These are phyloP conservation scores for Corymbia calophylla DNA, from an alignment of 441 rosid species.

Conservation along the genomic window DNA sequence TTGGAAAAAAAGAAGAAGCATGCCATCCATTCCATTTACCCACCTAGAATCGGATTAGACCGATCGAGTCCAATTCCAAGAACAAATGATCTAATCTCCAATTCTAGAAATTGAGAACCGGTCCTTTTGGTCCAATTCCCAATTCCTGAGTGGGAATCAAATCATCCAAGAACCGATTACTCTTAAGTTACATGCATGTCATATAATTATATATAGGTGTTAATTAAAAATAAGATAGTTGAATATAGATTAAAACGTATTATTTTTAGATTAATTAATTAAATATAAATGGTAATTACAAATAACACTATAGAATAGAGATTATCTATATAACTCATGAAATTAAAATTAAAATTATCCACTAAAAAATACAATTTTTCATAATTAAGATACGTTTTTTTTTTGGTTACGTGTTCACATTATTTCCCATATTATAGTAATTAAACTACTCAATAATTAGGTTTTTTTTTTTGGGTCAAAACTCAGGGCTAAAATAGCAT, in stretches of 20 bases:
- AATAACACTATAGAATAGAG: background rate
- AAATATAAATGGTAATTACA: background rate
- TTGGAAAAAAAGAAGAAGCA: background rate
- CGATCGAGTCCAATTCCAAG: accelerated
- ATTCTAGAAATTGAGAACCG: background rate
- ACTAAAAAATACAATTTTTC: background rate
- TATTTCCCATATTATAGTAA: background rate
- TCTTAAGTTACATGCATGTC: too few relatives aligned
- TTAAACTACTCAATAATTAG: too few relatives aligned
- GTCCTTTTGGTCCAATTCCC: too few relatives aligned
- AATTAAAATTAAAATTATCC: background rate
- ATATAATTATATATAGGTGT: background rate
- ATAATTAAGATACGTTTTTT: background rate
- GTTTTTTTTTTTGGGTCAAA: background rate
- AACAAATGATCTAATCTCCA: accelerated
- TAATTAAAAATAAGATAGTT: background rate
- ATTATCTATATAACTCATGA: background rate
- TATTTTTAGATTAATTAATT: background rate
- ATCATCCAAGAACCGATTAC: background rate
- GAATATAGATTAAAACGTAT: background rate
- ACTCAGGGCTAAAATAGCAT: background rate
- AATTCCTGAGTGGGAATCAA: accelerated
- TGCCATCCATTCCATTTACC: background rate
- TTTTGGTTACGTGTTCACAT: too few relatives aligned
- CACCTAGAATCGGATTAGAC: accelerated